phyloP scores from a whole-genome alignment of 176 grass and related monocot species.

The Bothriochloa decipiens region DNA sequence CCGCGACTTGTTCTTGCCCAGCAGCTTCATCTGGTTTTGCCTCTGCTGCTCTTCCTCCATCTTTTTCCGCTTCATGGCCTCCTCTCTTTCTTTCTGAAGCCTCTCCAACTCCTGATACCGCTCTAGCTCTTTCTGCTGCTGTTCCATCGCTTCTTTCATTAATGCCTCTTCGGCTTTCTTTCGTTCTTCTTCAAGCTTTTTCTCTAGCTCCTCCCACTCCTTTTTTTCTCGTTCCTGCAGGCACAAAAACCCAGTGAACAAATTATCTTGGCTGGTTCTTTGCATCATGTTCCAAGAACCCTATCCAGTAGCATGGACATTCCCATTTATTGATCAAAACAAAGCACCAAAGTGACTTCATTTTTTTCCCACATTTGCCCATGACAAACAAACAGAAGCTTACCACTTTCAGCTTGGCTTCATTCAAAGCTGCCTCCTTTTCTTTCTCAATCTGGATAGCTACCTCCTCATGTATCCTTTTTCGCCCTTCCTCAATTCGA shows the following conservation, averaged over 20 bases:
- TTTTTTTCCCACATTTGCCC: background rate
- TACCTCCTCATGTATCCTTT: slow-evolving; percentile 77
- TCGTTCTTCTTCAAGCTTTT: slow-evolving; percentile 82
- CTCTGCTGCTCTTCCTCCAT: slow-evolving; percentile 88
- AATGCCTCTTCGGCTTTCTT: slow-evolving; percentile 86
- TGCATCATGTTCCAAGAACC: background rate
- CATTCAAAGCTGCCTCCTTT: slow-evolving; percentile 72
- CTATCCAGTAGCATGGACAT: background rate
- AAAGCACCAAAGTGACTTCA: background rate
- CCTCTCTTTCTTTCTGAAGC: slow-evolving; percentile 90
- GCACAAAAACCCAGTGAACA: background rate
- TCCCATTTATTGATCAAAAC: background rate
- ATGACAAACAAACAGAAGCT: background rate
- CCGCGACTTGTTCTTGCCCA: slow-evolving; percentile 93
- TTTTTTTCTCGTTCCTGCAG: slow-evolving; percentile 73
- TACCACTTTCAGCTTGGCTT: slow-evolving; percentile 81
- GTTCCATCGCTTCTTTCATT: slow-evolving; percentile 81
- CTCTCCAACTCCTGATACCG: slow-evolving; percentile 87
- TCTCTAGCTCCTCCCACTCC: slow-evolving; percentile 80
- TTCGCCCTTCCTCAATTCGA: slow-evolving; percentile 84
- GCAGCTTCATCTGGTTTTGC: slow-evolving; percentile 90
- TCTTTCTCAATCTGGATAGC: slow-evolving; percentile 83
- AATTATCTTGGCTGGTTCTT: background rate
- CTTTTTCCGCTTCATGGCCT: slow-evolving; percentile 78
- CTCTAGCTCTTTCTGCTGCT: slow-evolving; percentile 91